Evolutionary conservation across 2,329 filamentous ascomycete genomes (phyloP).

Genomic region (Cryphonectria parasitica): DNA sequence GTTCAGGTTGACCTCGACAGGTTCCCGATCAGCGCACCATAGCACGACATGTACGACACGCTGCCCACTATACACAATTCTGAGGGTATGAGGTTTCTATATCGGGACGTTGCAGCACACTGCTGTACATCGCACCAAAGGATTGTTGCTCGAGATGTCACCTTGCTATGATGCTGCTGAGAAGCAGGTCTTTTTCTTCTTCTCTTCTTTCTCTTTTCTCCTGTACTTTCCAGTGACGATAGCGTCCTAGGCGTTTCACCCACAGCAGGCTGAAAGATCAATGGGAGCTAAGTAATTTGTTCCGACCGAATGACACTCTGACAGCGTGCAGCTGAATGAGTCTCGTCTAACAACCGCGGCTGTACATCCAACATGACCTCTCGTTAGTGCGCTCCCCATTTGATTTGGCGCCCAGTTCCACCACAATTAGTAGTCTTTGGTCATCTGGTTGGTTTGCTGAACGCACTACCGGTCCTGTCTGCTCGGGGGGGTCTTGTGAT

Average conservation of each 20-base stretch:
- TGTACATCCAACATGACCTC: slow-evolving; percentile 46
- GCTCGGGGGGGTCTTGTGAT: background rate
- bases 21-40: background rate
- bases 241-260: background rate
- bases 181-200: background rate
- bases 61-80: background rate
- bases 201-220: background rate
- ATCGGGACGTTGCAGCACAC: no score
- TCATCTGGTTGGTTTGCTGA: slow-evolving; percentile 44
- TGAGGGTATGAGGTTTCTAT: no score
- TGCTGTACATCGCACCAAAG: background rate
- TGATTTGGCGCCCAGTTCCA: slow-evolving; percentile 46
- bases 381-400: slow-evolving; percentile 47
- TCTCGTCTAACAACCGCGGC: slow-evolving; percentile 41
- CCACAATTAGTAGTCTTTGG: slow-evolving; percentile 44
- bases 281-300: slow-evolving; percentile 40
- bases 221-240: background rate
- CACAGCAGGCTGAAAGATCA: background rate
- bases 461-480: background rate
- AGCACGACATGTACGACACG: background rate
- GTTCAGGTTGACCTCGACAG: background rate
- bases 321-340: background rate
- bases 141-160: background rate
- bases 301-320: background rate
- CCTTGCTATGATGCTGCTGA: background rate